Base-by-base conservation (phyloP, 2,329 filamentous ascomycete species). In the Macrophomina tecta region DNA sequence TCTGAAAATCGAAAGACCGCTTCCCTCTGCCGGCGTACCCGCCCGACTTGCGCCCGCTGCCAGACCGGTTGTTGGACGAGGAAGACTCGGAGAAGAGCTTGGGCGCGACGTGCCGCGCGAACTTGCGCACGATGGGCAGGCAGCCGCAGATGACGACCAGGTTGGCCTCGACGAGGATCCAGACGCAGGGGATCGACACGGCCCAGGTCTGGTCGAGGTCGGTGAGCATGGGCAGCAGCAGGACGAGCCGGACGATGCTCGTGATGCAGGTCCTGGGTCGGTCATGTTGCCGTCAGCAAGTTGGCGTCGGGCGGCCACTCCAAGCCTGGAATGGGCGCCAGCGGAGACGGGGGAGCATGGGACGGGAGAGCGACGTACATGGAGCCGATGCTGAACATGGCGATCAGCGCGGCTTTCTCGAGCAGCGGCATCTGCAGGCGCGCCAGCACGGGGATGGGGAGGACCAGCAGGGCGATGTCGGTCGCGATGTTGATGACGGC, bases 101-200 rank as follows among this genome's bases (percentile, higher is more conserved):
- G 1, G 79, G 79, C 0, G 78, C 74, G 11, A 81, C 71, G 63
- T 80, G 77, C 2, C 72, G 72, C 67, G 81, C 73, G 73, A 82
- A 82, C 18, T 78, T 78, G 32, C 77, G 75, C 0, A 82, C 68
- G 0, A 80, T 81, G 0, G 80, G 78, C 40, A 81, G 74, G 28
- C 78, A 78, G 23, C 78, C 79, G 70, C 79, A 82, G 12, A 80
- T 78, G 34, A 82, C 74, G 61, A 81, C 75, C 0, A 82, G 72
- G 46, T 82, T 82, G 0, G 74, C 71, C 67, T 82, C 80, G 42
- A 81, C 70, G 46, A 79, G 72, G 45, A 63, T 63, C 60, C 60
- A 63, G 32, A 63, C 45, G 60, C 60, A 63, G 2, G 60, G 60
- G 45, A 63, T 52, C 9, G 60, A 63, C 5, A 63, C 60, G 30